A percentile compares a stretch with the other conserved stretches of the same genome.
Conservation (phyloP, 306 rosid genomes). For the Mimosa pudica region DNA sequence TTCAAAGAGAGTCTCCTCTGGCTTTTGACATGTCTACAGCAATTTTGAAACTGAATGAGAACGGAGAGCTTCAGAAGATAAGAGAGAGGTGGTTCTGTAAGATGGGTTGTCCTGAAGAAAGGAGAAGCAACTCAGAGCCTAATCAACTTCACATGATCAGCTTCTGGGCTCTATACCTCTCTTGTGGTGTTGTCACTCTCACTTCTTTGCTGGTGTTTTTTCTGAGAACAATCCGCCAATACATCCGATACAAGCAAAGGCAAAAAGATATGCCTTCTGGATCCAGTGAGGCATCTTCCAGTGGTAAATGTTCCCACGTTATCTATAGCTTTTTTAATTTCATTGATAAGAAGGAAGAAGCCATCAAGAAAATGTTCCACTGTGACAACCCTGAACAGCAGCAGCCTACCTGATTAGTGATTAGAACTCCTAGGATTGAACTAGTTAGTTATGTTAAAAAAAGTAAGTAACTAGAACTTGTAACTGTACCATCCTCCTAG, state of each 20-base stretch:
- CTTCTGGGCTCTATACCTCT: conserved; percentile 90
- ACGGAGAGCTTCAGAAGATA: conserved; percentile 76
- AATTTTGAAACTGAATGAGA: conserved; percentile 79
- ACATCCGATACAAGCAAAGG: conserved; percentile 52
- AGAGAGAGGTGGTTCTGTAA: conserved; percentile 76
- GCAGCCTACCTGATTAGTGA: conserved; percentile 37
- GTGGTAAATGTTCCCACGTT: conserved; percentile 53
- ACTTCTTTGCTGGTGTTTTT: conserved; percentile 57
- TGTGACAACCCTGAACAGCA: conserved; percentile 49
- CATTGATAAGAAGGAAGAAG: conserved; percentile 88
- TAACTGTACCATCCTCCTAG: not conserved
- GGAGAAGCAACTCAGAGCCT: conserved; percentile 48
- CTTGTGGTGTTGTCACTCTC: conserved; percentile 51
- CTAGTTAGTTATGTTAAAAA: not conserved
- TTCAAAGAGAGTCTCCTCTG: conserved; percentile 82
- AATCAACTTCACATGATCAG: conserved; percentile 68
- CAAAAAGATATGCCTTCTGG: conserved; percentile 44
- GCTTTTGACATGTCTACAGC: conserved; percentile 92
- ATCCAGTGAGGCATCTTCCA: conserved; percentile 38
- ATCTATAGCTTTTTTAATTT: conserved; percentile 64
- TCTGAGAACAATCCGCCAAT: conserved; percentile 60
- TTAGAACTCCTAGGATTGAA: not conserved
- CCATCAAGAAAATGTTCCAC: conserved; percentile 71
- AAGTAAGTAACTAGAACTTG: not conserved
- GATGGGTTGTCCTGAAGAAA: conserved; percentile 73